These are phyloP conservation scores for Epichloe aotearoae DNA, from an alignment of 2,329 filamentous ascomycete genomes.

Conservation along the genomic window DNA sequence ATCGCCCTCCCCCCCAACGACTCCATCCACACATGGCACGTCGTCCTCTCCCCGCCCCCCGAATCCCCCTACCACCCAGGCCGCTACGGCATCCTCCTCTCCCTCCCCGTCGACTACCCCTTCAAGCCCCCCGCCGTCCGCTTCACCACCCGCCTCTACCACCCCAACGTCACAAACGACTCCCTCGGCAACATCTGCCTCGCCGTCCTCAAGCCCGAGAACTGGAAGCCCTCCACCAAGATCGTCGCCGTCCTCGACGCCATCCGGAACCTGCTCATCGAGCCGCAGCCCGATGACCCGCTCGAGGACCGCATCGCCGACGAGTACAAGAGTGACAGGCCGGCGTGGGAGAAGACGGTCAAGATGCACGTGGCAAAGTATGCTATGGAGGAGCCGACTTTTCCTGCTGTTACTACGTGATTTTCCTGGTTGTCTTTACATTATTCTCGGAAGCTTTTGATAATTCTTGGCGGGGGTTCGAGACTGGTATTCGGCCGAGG, in stretches of 20 bases:
- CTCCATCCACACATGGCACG: constrained; percentile 40
- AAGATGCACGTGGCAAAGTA: constrained; percentile 62
- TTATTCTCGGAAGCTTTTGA: too few species aligned
- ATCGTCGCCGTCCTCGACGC: constrained; percentile 65
- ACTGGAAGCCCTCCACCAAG: constrained; percentile 84
- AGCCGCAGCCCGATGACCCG: constrained; percentile 80
- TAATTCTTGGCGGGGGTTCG: too few species aligned
- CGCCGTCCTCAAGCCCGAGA: constrained; percentile 66
- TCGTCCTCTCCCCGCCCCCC: constrained; percentile 32
- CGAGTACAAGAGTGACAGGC: constrained; percentile 57
- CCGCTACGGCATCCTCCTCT: constrained; percentile 58
- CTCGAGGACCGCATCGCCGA: constrained; percentile 80
- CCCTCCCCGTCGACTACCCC: constrained; percentile 68
- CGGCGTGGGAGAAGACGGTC: constrained; percentile 61
- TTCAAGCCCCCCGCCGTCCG: constrained; percentile 74
- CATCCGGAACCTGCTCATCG: constrained; percentile 57
- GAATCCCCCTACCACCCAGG: constrained; percentile 46
- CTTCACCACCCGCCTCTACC: constrained; percentile 86
- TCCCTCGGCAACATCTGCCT: constrained; percentile 75
- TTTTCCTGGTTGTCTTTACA: too few species aligned
- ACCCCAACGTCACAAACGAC: constrained; percentile 89
- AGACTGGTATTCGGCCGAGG: too few species aligned
- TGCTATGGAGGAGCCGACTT: constrained; percentile 36
- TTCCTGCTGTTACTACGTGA: constrained; percentile 12
- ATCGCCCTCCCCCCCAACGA: constrained; percentile 32